Conservation (phyloP, 148 eudicot genomes). For the Chenopodium album region DNA sequence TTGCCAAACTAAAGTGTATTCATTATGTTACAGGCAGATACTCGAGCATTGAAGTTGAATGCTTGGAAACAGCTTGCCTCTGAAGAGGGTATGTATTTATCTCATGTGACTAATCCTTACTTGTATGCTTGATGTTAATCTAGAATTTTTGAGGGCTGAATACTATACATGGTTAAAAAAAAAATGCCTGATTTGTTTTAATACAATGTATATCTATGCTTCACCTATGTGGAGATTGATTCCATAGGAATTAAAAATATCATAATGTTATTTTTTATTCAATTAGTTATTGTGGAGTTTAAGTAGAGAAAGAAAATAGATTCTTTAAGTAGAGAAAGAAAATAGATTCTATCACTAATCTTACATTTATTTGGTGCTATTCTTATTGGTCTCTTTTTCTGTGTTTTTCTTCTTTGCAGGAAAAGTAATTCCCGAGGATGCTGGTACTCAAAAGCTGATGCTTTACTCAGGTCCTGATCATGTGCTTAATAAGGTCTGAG, state of each 20-base stretch:
- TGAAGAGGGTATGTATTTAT: constrained; percentile 64
- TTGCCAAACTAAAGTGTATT: constrained; percentile 11
- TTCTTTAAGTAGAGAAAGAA: background rate
- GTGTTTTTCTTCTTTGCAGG: constrained; percentile 40
- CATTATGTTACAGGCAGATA: constrained; percentile 61
- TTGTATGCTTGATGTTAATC: background rate
- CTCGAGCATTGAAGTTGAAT: constrained; percentile 66
- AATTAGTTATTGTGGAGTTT: background rate
- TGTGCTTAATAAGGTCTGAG: constrained; percentile 65
- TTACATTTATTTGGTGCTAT: background rate
- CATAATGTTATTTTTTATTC: too few species aligned
- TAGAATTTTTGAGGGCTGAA: background rate
- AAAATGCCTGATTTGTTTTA: background rate
- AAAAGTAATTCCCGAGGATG: constrained; percentile 71
- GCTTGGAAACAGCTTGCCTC: constrained; percentile 92
- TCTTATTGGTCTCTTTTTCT: background rate
- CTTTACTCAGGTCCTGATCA: constrained; percentile 62
- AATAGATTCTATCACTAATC: background rate
- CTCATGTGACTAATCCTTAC: background rate
- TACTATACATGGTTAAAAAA: background rate
- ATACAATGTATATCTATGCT: too few species aligned
- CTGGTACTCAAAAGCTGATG: constrained; percentile 48
- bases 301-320: background rate
- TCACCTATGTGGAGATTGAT: too few species aligned
- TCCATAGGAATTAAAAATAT: too few species aligned